Conservation (phyloP, 768 basidiomycete species). For the Saitozyma podzolica region DNA sequence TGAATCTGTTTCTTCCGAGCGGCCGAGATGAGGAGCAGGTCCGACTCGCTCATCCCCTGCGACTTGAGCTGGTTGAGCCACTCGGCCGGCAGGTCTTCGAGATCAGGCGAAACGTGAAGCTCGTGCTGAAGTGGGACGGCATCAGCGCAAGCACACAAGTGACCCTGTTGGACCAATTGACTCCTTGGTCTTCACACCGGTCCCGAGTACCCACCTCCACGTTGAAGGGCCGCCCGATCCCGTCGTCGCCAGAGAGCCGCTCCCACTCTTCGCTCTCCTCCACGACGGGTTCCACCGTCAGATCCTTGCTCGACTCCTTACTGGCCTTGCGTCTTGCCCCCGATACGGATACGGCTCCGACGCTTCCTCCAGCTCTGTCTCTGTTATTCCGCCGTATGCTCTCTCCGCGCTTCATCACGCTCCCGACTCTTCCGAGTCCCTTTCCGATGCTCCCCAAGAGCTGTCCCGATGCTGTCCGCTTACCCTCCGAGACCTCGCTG, state of each 20-base stretch:
- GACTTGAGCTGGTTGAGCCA: conserved; percentile 30
- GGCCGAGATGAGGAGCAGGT: conserved; percentile 33
- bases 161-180: no score
- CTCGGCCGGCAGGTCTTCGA: conserved; percentile 28
- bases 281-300: no score
- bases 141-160: not conserved
- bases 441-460: conserved; percentile 25
- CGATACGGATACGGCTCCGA: no score
- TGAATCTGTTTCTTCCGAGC: conserved; percentile 23
- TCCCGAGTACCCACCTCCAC: conserved; percentile 26
- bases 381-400: no score
- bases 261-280: not conserved
- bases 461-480: conserved; percentile 24
- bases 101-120: conserved; percentile 35
- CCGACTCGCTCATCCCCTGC: conserved; percentile 35
- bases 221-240: conserved; percentile 37
- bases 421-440: conserved; percentile 36
- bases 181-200: not conserved
- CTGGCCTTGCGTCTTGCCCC: no score
- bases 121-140: conserved; percentile 29
- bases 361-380: no score
- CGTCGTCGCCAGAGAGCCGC: conserved; percentile 25
- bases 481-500: not conserved
- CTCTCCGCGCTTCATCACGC: conserved; percentile 25
- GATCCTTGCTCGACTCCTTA: no score